These are phyloP conservation scores for Phytophthora idaei DNA, from an alignment of 352 stramenopile genomes.

Conservation along the genomic window DNA sequence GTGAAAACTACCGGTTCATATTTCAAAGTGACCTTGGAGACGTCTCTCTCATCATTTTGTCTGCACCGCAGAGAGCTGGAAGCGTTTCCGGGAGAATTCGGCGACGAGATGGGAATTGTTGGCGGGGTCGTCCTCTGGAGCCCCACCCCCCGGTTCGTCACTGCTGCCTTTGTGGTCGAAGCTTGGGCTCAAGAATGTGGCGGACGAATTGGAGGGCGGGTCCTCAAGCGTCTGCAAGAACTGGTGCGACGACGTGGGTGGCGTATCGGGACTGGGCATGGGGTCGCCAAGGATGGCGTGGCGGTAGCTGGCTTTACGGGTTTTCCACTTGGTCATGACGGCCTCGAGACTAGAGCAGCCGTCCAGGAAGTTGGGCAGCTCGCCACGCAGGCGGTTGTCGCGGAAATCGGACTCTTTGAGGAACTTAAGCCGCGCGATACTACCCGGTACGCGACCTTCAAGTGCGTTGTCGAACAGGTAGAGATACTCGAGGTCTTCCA, in stretches of 20 bases:
- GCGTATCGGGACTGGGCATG: slow-evolving; percentile 47
- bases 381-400: slow-evolving; percentile 72
- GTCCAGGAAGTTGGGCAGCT: slow-evolving; percentile 85
- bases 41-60: slow-evolving; percentile 17
- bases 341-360: slow-evolving; percentile 78
- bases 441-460: slow-evolving; percentile 68
- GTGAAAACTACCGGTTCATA: no score
- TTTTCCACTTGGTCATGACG: slow-evolving; percentile 88
- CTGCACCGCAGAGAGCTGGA: slow-evolving; percentile 24
- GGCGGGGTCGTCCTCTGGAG: slow-evolving; percentile 58
- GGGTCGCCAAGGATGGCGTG: slow-evolving; percentile 75
- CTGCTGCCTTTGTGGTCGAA: slow-evolving; percentile 50
- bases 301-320: slow-evolving; percentile 78
- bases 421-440: slow-evolving; percentile 76
- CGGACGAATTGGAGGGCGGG: slow-evolving; percentile 59
- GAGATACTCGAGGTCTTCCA: slow-evolving; percentile 81
- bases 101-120: slow-evolving; percentile 54
- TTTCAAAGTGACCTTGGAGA: background rate
- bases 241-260: slow-evolving; percentile 43
- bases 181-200: slow-evolving; percentile 63
- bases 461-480: slow-evolving; percentile 89
- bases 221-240: slow-evolving; percentile 66
- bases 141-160: slow-evolving; percentile 37
- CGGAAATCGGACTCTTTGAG: slow-evolving; percentile 83
- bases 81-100: slow-evolving; percentile 52